Evolutionary conservation across 2,329 filamentous ascomycete species (phyloP).

Genomic region (Pestalotiopsis fici): DNA sequence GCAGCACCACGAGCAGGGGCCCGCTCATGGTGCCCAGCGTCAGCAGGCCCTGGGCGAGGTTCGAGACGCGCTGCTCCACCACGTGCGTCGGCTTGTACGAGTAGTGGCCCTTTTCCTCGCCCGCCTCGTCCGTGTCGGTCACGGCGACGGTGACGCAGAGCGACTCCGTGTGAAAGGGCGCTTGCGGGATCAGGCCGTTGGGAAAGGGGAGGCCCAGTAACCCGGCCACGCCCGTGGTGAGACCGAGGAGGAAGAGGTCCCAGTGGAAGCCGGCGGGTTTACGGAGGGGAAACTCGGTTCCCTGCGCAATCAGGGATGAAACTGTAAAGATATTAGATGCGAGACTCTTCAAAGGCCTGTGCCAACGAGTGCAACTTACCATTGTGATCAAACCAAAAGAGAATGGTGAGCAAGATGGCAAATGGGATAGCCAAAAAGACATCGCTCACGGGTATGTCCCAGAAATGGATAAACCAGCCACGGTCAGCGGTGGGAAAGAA

Average conservation of each 20-base stretch:
- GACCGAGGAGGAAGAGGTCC: slow-evolving; percentile 79
- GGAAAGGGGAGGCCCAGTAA: slow-evolving; percentile 78
- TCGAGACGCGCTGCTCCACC: slow-evolving; percentile 78
- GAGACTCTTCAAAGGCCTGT: too few species aligned
- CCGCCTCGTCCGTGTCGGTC: slow-evolving; percentile 53
- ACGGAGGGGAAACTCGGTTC: slow-evolving; percentile 77
- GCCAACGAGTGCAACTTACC: slow-evolving; percentile 45
- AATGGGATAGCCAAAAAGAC: slow-evolving; percentile 88
- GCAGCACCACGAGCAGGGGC: slow-evolving; percentile 71
- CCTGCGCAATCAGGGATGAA: slow-evolving; percentile 80
- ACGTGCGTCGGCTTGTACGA: slow-evolving; percentile 58
- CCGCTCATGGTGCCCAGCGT: slow-evolving; percentile 79
- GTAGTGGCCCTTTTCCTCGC: slow-evolving; percentile 57
- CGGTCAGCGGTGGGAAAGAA: slow-evolving; percentile 78
- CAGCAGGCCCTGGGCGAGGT: slow-evolving; percentile 75
- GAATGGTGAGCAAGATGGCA: slow-evolving; percentile 76
- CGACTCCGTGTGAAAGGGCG: slow-evolving; percentile 78
- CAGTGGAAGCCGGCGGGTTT: slow-evolving; percentile 86
- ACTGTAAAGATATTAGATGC: slow-evolving; percentile 57
- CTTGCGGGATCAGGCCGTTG: slow-evolving; percentile 82
- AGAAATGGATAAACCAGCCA: slow-evolving; percentile 79
- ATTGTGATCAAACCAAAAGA: slow-evolving; percentile 92
- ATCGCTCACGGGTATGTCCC: slow-evolving; percentile 72
- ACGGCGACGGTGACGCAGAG: slow-evolving; percentile 70
- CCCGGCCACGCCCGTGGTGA: slow-evolving; percentile 75